These are phyloP conservation scores for Coelastrella sp. DNA, from an alignment of 139 green algal species.

Conservation along the genomic window DNA sequence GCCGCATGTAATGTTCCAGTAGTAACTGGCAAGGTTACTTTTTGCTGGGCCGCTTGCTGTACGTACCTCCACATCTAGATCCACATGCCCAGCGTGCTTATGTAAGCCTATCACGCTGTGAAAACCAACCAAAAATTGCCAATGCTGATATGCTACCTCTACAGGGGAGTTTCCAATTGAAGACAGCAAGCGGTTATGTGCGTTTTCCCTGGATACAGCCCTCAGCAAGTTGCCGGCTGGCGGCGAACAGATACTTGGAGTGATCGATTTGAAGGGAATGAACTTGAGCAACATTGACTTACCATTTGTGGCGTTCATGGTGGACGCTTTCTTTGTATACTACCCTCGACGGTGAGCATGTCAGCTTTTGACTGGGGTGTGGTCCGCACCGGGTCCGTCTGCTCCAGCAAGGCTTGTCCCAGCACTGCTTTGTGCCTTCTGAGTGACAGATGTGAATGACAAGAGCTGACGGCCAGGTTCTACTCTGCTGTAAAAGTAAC, in stretches of 20 bases:
- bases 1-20: too few species aligned
- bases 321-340: slow-evolving; percentile 96
- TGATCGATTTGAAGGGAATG: slow-evolving; percentile 96
- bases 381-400: too few species aligned
- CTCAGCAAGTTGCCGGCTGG: slow-evolving; percentile 63
- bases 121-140: background rate
- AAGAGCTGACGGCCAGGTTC: too few species aligned
- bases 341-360: slow-evolving; percentile 84
- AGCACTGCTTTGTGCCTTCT: too few species aligned
- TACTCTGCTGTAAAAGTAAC: background rate
- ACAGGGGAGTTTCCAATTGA: slow-evolving; percentile 74
- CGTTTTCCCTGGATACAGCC: slow-evolving; percentile 79
- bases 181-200: slow-evolving; percentile 82
- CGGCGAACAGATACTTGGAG: slow-evolving; percentile 88
- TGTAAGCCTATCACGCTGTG: too few species aligned
- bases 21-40: too few species aligned
- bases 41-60: too few species aligned
- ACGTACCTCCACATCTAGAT: too few species aligned
- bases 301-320: slow-evolving; percentile 91
- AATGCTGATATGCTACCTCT: background rate
- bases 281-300: slow-evolving; percentile 87
- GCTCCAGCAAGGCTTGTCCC: too few species aligned
- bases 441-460: too few species aligned
- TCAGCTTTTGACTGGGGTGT: too few species aligned
- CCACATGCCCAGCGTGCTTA: too few species aligned